Evolutionary conservation across 768 basidiomycete genomes (phyloP).

Genomic region (Amanita pseudoporphyria): DNA sequence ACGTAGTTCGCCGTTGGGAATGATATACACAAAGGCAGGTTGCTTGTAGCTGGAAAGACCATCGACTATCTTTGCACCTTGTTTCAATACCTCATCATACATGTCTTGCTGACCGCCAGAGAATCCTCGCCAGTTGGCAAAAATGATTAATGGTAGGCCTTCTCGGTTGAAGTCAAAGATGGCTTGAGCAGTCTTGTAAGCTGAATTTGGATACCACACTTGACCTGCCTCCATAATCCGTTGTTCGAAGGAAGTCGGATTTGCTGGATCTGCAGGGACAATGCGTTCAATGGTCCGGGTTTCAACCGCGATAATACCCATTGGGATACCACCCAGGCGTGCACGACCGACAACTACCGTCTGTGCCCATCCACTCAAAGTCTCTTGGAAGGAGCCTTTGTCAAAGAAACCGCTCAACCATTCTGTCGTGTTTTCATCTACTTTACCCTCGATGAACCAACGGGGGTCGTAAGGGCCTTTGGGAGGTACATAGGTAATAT

Average conservation of each 20-base stretch:
- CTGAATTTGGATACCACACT: conserved; percentile 99
- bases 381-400: conserved; percentile 96
- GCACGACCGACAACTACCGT: conserved; percentile 97
- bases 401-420: conserved; percentile 95
- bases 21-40: conserved; percentile 96
- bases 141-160: conserved; percentile 93
- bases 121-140: conserved; percentile 99
- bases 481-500: conserved; percentile 82
- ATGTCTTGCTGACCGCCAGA: conserved; percentile 99
- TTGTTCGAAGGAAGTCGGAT: conserved; percentile 93
- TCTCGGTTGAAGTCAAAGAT: conserved; percentile 99
- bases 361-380: conserved; percentile 97
- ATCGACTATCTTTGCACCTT: conserved; percentile 98
- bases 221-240: conserved; percentile 99
- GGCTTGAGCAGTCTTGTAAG: conserved; percentile 98
- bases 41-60: conserved; percentile 95
- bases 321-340: conserved; percentile 92
- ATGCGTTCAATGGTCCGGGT: conserved; percentile 95
- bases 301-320: conserved; percentile 97
- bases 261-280: conserved; percentile 96
- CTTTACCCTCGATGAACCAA: conserved; percentile 96
- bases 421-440: conserved; percentile 66
- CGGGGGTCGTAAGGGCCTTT: conserved; percentile 95
- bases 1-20: conserved; percentile 96
- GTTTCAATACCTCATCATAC: conserved; percentile 96